Evolutionary conservation across 768 basidiomycete genomes (phyloP).

Genomic region (Boletus barrowsii): DNA sequence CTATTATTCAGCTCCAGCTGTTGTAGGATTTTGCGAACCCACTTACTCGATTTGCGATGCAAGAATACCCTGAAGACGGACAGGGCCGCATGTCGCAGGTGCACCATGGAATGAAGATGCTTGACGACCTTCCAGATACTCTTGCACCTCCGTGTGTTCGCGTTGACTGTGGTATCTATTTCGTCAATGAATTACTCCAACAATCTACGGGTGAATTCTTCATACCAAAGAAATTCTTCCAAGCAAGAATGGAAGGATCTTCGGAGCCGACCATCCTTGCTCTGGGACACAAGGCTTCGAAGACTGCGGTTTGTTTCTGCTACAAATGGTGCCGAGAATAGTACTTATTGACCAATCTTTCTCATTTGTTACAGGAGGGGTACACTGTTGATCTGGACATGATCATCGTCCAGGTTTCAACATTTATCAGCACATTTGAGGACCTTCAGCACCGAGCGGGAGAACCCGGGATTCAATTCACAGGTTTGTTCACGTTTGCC

Average conservation of each 20-base stretch:
- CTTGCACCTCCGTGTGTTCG: slow-evolving; percentile 26
- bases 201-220: slow-evolving; percentile 4
- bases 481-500: background rate
- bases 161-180: slow-evolving; percentile 17
- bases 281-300: background rate
- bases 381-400: slow-evolving; percentile 5
- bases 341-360: background rate
- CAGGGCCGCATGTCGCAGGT: slow-evolving; percentile 20
- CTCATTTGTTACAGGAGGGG: slow-evolving; percentile 2
- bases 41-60: slow-evolving; percentile 17
- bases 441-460: slow-evolving; percentile 6
- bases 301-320: background rate
- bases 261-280: background rate
- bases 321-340: background rate
- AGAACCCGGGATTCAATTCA: background rate
- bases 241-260: background rate
- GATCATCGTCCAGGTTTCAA: slow-evolving; percentile 1
- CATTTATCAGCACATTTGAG: slow-evolving; percentile 7
- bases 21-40: slow-evolving; percentile 22
- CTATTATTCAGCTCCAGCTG: too few species aligned
- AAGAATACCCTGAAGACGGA: slow-evolving; percentile 29
- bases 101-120: slow-evolving; percentile 30
- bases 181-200: slow-evolving; percentile 24
- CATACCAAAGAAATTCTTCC: slow-evolving; percentile 14
- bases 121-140: slow-evolving; percentile 22